Base-by-base conservation (phyloP, 2,329 filamentous ascomycete species). In the Aspergillaceae sp. region DNA sequence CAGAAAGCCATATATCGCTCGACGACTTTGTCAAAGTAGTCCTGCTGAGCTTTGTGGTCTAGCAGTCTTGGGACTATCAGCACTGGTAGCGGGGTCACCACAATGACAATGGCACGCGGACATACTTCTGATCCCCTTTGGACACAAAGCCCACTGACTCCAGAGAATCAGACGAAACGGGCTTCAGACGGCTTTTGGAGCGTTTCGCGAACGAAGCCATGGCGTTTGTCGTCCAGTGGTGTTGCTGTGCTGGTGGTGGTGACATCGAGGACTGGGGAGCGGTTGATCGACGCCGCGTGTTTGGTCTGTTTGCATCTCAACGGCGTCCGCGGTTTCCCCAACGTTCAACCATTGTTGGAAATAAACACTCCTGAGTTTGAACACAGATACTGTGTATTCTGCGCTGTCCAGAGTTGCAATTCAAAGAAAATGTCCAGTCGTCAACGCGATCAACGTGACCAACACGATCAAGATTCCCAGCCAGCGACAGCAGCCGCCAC, bases 1-100 rank as follows among this genome's bases (percentile, higher is more conserved):
- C 89, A 94, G 65, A 95, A 94, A 52, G 81, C 80, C 79, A 95
- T 84, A 70, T 94, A 96, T 42, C 88, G 82, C 61, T 91, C 84
- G 48, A 90, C 82, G 57, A 96, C 94, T 62, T 83, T 87, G 62
- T 83, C 82, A 68, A 91, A 95, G 72, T 91, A 96, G 45, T 74
- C 74, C 65, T 94, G 86, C 68, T 97, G 91, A 5, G 78, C 79
- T 68, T 86, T 87, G 66, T 77, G 73, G 57, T 91, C 82, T 48
- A 87, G 77, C 33, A 90, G 71, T 58, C 85, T 87, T 53, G 19
- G 19, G 19, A 19, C 19, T 19, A 19, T 19, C 19, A 19, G 19
- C 19, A 19, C 19, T 19, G 19, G 19, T 19, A 19, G 19, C 19
- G 19, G 19, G 19, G 19, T 19, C 19, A 19, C 19, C 19, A 19